Evolutionary conservation across 257 asterid species (phyloP), one percentile per base, ranked within the genome.

Genomic region (Voacanga thouarsii): DNA sequence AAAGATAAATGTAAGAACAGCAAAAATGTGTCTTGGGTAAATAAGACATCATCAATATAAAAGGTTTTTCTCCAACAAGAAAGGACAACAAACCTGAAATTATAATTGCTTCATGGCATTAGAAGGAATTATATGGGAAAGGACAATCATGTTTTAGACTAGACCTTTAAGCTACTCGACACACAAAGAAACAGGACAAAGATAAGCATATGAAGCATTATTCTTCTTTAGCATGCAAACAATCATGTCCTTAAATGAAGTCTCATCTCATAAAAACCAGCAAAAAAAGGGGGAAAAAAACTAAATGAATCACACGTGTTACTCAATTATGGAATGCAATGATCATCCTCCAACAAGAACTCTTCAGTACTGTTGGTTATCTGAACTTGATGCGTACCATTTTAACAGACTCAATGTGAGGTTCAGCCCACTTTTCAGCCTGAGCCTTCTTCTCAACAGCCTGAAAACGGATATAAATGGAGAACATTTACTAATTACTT

Each of bases 341-440:
- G 6, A 55, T 18, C 61, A 55, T 55, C 61, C 3, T 55, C 61
- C 10, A 21, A 44, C 0, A 74, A 23, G 21, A 21, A 14, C 7
- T 45, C 11, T 41, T 47, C 28, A 28, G 18, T 10, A 47, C 19
- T 53, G 45, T 30, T 33, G 14, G 67, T 33, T 50, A 7, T 18
- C 28, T 7, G 24, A 77, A 80, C 65, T 51, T 60, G 71, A 85
- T 55, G 51, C 97, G 87, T 87, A 95, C 99, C 55, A 89, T 89
- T 88, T 87, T 88, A 72, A 88, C 84, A n/a, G 89, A 87, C 85
- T 87, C 94, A 69, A 92, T 77, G 79, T 93, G 98, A 12, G 99
- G 99, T 64, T 91, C 93, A 82, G 92, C 97, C 98, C 97, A 93
- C 53, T 82, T 83, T 85, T 86, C 94, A 81, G 89, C 96, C 84